These are phyloP conservation scores for Aspergillus sclerotiicarbonarius DNA, from an alignment of 495 filamentous ascomycete species.

Conservation along the genomic window DNA sequence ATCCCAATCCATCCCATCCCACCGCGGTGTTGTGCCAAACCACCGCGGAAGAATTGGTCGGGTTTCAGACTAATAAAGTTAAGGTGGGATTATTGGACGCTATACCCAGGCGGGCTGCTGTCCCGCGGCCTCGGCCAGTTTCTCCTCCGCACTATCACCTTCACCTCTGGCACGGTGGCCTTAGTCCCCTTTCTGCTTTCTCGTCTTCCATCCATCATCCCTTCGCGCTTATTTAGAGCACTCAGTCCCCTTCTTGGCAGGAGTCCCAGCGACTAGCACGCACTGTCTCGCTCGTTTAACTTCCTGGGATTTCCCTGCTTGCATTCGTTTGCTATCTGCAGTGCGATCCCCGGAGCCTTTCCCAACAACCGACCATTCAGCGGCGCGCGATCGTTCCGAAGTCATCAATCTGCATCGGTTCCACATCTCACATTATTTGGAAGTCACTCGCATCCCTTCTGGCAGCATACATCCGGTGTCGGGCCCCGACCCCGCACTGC, in stretches of 20 bases:
- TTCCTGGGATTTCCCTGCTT: conserved; percentile 1
- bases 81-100: not conserved
- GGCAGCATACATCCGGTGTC: conserved; percentile 4
- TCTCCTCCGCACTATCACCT: conserved; percentile 13
- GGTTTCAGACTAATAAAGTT: not conserved
- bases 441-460: not conserved
- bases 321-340: not conserved
- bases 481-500: not conserved
- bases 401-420: not conserved
- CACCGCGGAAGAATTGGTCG: no score
- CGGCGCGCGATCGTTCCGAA: not conserved
- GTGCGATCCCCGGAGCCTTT: conserved; percentile 4
- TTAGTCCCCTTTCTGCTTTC: not conserved
- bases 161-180: conserved; percentile 1
- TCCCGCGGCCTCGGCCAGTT: not conserved
- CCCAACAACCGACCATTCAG: conserved; percentile 8
- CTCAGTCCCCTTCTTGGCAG: conserved; percentile 11
- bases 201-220: conserved; percentile 1
- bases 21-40: not conserved
- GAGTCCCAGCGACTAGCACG: not conserved
- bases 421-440: not conserved
- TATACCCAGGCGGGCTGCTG: not conserved
- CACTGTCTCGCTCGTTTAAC: conserved; percentile 17
- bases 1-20: not conserved
- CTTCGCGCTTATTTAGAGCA: not conserved